Percentiles rank a stretch among this genome's conserved stretches.
Evolutionary conservation across 2,329 filamentous ascomycete species (phyloP).

Genomic region (Neonectria hederae): DNA sequence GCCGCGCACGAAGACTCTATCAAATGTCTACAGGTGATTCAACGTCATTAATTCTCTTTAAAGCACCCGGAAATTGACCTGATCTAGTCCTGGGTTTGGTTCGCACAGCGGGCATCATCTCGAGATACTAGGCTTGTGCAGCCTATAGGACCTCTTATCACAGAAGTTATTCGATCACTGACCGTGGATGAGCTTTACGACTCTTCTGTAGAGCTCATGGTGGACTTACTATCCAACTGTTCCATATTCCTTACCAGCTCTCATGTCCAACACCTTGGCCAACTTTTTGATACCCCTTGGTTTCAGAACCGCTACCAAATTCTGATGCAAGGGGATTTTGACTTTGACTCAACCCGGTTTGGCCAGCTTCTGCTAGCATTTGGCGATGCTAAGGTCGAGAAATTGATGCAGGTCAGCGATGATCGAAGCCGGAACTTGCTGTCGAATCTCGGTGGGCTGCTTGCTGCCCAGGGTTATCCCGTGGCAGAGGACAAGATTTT

Average conservation of each 20-base stretch:
- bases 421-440: constrained; percentile 64
- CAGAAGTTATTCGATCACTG: constrained; percentile 69
- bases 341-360: constrained; percentile 72
- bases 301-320: constrained; percentile 64
- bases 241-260: constrained; percentile 68
- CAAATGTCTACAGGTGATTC: constrained; percentile 67
- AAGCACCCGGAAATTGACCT: constrained; percentile 13
- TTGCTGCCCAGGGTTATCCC: constrained; percentile 72
- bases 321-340: constrained; percentile 68
- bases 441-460: constrained; percentile 68
- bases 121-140: constrained; percentile 66
- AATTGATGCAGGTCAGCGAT: constrained; percentile 64
- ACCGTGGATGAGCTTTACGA: constrained; percentile 67
- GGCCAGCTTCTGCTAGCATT: constrained; percentile 74
- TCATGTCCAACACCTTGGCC: constrained; percentile 66
- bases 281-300: constrained; percentile 70
- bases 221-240: constrained; percentile 72
- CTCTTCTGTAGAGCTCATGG: constrained; percentile 69
- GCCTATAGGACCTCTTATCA: constrained; percentile 68
- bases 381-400: constrained; percentile 71
- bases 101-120: constrained; percentile 72
- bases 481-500: constrained; percentile 80
- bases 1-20: constrained; percentile 64
- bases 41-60: constrained; percentile 26
- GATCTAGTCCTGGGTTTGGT: constrained; percentile 75